These are phyloP conservation scores for Kodamaea arcana DNA, from an alignment of 1,139 yeast species.

Conservation along the genomic window DNA sequence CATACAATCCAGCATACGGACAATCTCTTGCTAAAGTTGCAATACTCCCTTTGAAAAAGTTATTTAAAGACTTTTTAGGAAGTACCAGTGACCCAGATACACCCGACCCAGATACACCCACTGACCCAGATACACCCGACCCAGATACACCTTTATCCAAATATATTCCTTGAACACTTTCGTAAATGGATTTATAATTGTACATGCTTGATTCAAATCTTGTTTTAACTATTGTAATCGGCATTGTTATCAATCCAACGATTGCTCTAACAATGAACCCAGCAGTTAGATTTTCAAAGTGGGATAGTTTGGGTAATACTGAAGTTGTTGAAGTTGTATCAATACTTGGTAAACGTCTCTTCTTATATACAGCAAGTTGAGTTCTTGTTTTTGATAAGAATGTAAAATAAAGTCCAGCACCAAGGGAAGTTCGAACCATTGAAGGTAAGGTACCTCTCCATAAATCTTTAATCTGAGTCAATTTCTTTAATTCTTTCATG, in stretches of 20 bases:
- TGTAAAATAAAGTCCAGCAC: conserved; percentile 83
- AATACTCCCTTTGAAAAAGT: conserved; percentile 82
- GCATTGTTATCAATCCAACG: conserved; percentile 93
- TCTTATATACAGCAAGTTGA: conserved; percentile 38
- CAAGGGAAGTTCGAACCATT: conserved; percentile 82
- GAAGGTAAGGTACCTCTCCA: conserved; percentile 97
- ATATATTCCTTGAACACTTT: conserved; percentile 60
- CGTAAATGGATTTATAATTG: conserved; percentile 59
- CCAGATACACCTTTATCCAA: conserved; percentile 32
- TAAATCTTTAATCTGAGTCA: conserved; percentile 49
- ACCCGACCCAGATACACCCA: too few species aligned
- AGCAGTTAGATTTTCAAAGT: conserved; percentile 63
- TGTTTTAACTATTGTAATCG: conserved; percentile 90
- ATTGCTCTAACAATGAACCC: conserved; percentile 79
- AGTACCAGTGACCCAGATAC: too few species aligned
- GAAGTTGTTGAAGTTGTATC: conserved; percentile 17
- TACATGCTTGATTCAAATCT: conserved; percentile 79
- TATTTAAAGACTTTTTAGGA: conserved; percentile 41
- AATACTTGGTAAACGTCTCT: not conserved
- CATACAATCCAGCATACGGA: conserved; percentile 93
- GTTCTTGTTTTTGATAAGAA: conserved; percentile 61
- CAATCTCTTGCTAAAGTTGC: conserved; percentile 91
- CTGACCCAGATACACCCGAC: conserved; percentile 16
- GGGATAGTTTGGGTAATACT: conserved; percentile 66
- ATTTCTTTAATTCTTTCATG: conserved; percentile 41